phyloP scores from a whole-genome alignment of 108 stramenopile genomes.

The Poteriospumella lacustris region DNA sequence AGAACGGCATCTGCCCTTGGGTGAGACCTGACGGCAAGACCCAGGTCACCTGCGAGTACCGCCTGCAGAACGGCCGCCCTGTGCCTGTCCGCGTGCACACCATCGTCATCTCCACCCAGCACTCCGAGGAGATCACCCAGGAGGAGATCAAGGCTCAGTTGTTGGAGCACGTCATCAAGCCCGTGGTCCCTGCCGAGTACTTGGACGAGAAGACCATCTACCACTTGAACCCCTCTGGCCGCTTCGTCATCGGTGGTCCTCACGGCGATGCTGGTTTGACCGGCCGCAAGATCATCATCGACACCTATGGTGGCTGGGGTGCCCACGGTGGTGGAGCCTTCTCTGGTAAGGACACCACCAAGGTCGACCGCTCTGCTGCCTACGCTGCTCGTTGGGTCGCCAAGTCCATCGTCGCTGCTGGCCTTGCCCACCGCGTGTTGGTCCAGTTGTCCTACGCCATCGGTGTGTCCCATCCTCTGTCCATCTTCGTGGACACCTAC shows the following conservation, averaged over 20 bases:
- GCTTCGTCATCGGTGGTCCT: slow-evolving; percentile 94
- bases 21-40: slow-evolving; percentile 95
- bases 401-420: slow-evolving; percentile 83
- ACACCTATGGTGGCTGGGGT: slow-evolving; percentile 97
- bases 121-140: slow-evolving; percentile 80
- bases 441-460: slow-evolving; percentile 94
- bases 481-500: slow-evolving; percentile 82
- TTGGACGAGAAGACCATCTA: slow-evolving; percentile 92
- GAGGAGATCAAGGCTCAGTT: slow-evolving; percentile 89
- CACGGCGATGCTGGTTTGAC: slow-evolving; percentile 96
- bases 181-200: slow-evolving; percentile 89
- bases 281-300: slow-evolving; percentile 90
- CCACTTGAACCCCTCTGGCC: slow-evolving; percentile 68
- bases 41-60: slow-evolving; percentile 85
- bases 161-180: slow-evolving; percentile 93
- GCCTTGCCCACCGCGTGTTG: slow-evolving; percentile 71
- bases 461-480: slow-evolving; percentile 79
- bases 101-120: slow-evolving; percentile 91
- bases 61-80: slow-evolving; percentile 69
- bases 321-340: slow-evolving; percentile 92
- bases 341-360: slow-evolving; percentile 92
- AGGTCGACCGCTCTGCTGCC: slow-evolving; percentile 84
- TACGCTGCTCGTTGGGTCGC: slow-evolving; percentile 95
- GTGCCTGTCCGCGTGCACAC: slow-evolving; percentile 87
- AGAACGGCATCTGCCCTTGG: slow-evolving; percentile 87